Evolutionary conservation across 768 basidiomycete genomes (phyloP).

Genomic region (Udeniomyces megalosporus): DNA sequence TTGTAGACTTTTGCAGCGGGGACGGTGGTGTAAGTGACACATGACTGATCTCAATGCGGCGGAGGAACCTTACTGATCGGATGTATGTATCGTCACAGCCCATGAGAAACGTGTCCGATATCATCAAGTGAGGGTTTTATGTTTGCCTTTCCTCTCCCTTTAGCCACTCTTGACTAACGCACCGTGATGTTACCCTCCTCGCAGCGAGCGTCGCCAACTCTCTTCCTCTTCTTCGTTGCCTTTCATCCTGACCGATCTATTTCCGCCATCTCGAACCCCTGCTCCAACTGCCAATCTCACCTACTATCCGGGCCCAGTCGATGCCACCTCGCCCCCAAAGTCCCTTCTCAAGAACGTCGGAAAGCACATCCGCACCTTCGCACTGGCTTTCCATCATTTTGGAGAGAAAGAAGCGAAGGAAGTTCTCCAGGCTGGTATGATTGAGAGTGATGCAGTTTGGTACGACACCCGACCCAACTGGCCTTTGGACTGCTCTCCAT

Average conservation of each 20-base stretch:
- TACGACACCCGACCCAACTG: constrained; percentile 18
- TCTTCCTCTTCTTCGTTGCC: constrained; percentile 18
- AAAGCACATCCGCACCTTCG: constrained; percentile 26
- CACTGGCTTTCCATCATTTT: constrained; percentile 28
- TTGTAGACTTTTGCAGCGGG: constrained; percentile 27
- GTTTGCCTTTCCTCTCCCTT: too few relatives aligned
- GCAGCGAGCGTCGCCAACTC: constrained; percentile 11
- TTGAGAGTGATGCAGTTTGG: constrained; percentile 23
- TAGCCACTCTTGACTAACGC: too few relatives aligned
- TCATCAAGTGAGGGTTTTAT: too few relatives aligned
- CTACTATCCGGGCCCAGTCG: constrained; percentile 22
- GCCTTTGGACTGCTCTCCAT: neutral
- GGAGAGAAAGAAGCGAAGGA: constrained; percentile 21
- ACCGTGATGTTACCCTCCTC: constrained; percentile 14
- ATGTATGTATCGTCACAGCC: neutral
- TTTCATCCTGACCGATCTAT: constrained; percentile 21
- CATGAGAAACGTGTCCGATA: too few relatives aligned
- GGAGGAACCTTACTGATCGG: neutral
- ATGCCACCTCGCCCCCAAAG: constrained; percentile 20
- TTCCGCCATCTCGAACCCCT: constrained; percentile 16
- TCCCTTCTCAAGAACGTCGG: neutral
- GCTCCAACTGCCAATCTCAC: constrained; percentile 6
- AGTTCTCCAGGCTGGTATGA: constrained; percentile 26
- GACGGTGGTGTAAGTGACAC: constrained; percentile 30
- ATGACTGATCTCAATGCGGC: too few relatives aligned